Evolutionary conservation across 345 rosid species (phyloP), one percentile per base, ranked within the genome.

Genomic region (Bruguiera gymnorhiza): DNA sequence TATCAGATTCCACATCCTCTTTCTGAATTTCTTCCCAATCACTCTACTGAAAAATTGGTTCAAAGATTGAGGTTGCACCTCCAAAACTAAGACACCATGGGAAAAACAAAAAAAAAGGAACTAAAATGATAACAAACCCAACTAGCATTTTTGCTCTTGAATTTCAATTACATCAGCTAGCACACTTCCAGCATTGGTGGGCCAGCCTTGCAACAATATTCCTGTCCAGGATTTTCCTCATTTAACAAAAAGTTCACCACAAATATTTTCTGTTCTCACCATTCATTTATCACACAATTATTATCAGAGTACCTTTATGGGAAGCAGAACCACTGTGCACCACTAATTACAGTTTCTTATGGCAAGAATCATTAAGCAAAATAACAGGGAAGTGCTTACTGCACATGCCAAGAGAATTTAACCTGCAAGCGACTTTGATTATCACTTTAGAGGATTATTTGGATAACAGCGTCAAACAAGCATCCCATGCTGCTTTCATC

Each of bases 341-440:
- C 65, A 81, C 36, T 32, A 32, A 32, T 32, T 32, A 32, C 36
- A 32, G 36, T 63, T 65, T 75, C 20, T 50, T 36, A 69, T 9
- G 23, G 6, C 29, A 53, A 24, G 72, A 18, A 70, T 48, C 16
- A 60, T 8, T 5, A 32, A 32, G 36, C 6, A 67, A 70, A 36
- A 15, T 46, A 77, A 59, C 34, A 29, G 27, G 30, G 26, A 54
- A 30, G 37, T 21, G 50, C 39, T 2, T 57, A 16, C 24, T 7
- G 6, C 11, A 19, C 24, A 34, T 3, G 21, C 34, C 26, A 37
- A 37, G 67, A 59, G 70, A 73, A 57, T 59, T 29, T 65, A 65
- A 93, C 98, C 98, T 91, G 98, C 88, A 91, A 70, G 88, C 88
- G 93, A 79, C 88, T 86, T 70, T 91, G 93, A 76, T 93, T 97